phyloP scores from a whole-genome alignment of 805 yeast genomes.

The Candida wancherniae region DNA sequence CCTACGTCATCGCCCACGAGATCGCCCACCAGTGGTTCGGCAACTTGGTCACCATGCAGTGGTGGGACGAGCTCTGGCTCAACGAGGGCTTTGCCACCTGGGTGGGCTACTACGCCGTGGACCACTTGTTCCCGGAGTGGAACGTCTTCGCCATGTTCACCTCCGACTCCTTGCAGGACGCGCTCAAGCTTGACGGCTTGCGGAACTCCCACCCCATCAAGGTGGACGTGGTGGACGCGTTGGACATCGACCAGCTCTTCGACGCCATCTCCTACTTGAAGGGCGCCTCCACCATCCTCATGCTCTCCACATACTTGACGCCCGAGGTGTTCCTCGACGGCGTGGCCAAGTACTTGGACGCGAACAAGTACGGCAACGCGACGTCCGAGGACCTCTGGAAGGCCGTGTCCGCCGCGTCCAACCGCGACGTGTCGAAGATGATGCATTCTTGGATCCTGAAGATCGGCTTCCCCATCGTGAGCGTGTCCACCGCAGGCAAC shows the following conservation, averaged over 20 bases:
- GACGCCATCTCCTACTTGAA: constrained; percentile 78
- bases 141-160: constrained; percentile 59
- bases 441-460: constrained; percentile 71
- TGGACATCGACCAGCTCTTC: constrained; percentile 76
- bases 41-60: constrained; percentile 81
- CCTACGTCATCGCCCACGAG: constrained; percentile 81
- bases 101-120: constrained; percentile 70
- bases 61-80: constrained; percentile 92
- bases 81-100: constrained; percentile 90
- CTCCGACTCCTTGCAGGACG: constrained; percentile 46
- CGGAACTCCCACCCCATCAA: constrained; percentile 74
- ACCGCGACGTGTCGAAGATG: constrained; percentile 51
- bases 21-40: constrained; percentile 93
- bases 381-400: constrained; percentile 71
- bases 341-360: constrained; percentile 62
- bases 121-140: constrained; percentile 75
- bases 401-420: constrained; percentile 58
- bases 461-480: constrained; percentile 68
- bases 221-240: constrained; percentile 73
- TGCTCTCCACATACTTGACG: constrained; percentile 71
- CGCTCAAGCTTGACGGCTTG: constrained; percentile 52
- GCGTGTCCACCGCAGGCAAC: constrained; percentile 36
- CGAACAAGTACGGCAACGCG: constrained; percentile 64
- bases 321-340: constrained; percentile 66
- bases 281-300: constrained; percentile 73